A percentile compares a stretch with the other conserved stretches of the same genome.
Conservation (phyloP, 1,284 basidiomycete species). For the Cutaneotrichosporon curvatum region DNA sequence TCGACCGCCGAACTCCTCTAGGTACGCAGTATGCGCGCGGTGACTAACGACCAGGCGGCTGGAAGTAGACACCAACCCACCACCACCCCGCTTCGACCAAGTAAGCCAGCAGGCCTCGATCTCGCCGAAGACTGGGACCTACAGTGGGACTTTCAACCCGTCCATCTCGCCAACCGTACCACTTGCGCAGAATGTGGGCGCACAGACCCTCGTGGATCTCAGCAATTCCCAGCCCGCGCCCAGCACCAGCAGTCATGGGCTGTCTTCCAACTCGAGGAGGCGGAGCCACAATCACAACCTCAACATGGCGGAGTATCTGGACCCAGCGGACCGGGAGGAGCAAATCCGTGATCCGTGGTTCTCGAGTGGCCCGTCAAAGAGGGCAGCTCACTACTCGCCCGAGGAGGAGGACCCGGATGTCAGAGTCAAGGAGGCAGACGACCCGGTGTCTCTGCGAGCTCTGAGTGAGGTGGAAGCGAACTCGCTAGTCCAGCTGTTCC, state of each 20-base stretch:
- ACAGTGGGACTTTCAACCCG: no score
- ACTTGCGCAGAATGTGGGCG: neutral
- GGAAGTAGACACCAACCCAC: no score
- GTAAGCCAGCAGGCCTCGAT: no score
- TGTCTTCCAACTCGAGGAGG: neutral
- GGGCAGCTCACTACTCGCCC: neutral
- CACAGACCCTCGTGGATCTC: constrained; percentile 4
- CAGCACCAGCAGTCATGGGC: neutral
- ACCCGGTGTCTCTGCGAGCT: constrained; percentile 21
- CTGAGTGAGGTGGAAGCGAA: constrained; percentile 25
- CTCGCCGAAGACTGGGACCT: no score
- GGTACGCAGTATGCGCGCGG: neutral
- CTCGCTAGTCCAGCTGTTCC: constrained; percentile 27
- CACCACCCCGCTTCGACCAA: no score
- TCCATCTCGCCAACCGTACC: neutral
- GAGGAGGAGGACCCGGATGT: constrained; percentile 1
- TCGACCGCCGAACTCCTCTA: constrained; percentile 15
- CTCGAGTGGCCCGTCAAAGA: constrained; percentile 13
- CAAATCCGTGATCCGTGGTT: constrained; percentile 15
- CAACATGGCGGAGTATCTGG: constrained; percentile 25
- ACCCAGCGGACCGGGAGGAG: constrained; percentile 16
- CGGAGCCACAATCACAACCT: constrained; percentile 12
- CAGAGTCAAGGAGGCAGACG: constrained; percentile 15
- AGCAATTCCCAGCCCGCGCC: neutral
- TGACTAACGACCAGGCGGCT: no score